Percentiles rank a stretch among this genome's conserved stretches.
phyloP scores from a whole-genome alignment of 805 yeast genomes.

The Cyberlindnera samutprakarnensis region DNA sequence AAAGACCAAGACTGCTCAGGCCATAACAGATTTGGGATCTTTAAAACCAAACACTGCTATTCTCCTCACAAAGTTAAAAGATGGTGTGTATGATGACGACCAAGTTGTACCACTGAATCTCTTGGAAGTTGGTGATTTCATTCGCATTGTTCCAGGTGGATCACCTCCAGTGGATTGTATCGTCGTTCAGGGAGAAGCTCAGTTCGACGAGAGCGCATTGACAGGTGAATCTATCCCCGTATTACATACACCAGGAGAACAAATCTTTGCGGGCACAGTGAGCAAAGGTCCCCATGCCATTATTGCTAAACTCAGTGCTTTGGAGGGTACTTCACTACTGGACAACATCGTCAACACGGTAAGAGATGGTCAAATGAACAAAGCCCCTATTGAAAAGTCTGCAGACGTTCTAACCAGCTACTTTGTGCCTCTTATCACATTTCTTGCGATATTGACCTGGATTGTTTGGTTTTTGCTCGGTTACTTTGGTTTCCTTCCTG shows the following conservation, averaged over 20 bases:
- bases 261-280: constrained; percentile 65
- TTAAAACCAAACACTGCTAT: constrained; percentile 44
- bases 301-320: constrained; percentile 45
- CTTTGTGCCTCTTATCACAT: constrained; percentile 64
- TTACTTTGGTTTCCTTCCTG: constrained; percentile 44
- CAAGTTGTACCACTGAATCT: constrained; percentile 31
- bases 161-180: constrained; percentile 56
- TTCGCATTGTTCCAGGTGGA: constrained; percentile 44
- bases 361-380: constrained; percentile 62
- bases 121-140: constrained; percentile 45
- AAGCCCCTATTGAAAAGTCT: constrained; percentile 65
- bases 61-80: constrained; percentile 25
- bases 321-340: constrained; percentile 57
- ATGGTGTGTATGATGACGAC: constrained; percentile 23
- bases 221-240: constrained; percentile 61
- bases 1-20: constrained; percentile 59
- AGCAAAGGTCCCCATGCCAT: constrained; percentile 53
- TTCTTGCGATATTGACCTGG: constrained; percentile 59
- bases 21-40: constrained; percentile 45
- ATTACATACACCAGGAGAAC: constrained; percentile 50
- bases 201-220: constrained; percentile 54
- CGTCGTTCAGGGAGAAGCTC: constrained; percentile 36
- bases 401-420: constrained; percentile 65
- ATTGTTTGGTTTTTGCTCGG: constrained; percentile 60
- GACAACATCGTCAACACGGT: constrained; percentile 69